Percentiles rank a stretch among this genome's conserved stretches.
Evolutionary conservation across 768 basidiomycete genomes (phyloP).

Genomic region (Psilocybe azurescens): DNA sequence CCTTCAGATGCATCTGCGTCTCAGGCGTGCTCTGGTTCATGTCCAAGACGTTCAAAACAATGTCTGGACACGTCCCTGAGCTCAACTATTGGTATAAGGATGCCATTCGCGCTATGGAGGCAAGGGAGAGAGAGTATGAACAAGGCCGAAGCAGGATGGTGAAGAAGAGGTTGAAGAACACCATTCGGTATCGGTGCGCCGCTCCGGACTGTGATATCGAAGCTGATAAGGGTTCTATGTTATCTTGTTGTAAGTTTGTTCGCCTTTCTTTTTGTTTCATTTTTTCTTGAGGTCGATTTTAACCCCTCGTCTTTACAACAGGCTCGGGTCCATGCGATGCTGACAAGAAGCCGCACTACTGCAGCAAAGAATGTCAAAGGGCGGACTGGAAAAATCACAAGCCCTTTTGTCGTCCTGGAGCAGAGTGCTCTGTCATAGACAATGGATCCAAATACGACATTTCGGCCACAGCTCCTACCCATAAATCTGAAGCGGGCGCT

Average conservation of each 20-base stretch:
- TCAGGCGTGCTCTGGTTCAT: constrained; percentile 28
- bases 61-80: constrained; percentile 14
- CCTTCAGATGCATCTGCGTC: constrained; percentile 9
- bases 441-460: constrained; percentile 13
- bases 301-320: constrained; percentile 4
- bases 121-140: constrained; percentile 23
- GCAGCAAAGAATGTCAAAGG: constrained; percentile 34
- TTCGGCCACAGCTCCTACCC: constrained; percentile 4
- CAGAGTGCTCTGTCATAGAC: constrained; percentile 35
- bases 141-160: constrained; percentile 22
- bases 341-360: constrained; percentile 38
- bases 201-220: constrained; percentile 31
- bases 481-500: constrained; percentile 16
- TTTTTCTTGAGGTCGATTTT: neutral
- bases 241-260: constrained; percentile 27
- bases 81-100: constrained; percentile 25
- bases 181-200: constrained; percentile 35
- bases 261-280: neutral
- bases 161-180: constrained; percentile 29
- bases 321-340: constrained; percentile 34
- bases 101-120: constrained; percentile 25
- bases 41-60: constrained; percentile 17
- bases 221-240: constrained; percentile 30
- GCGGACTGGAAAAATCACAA: constrained; percentile 42
- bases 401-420: constrained; percentile 36